Evolutionary conservation across 2,329 filamentous ascomycete genomes (phyloP).

Genomic region (Monosporascus sp.): DNA sequence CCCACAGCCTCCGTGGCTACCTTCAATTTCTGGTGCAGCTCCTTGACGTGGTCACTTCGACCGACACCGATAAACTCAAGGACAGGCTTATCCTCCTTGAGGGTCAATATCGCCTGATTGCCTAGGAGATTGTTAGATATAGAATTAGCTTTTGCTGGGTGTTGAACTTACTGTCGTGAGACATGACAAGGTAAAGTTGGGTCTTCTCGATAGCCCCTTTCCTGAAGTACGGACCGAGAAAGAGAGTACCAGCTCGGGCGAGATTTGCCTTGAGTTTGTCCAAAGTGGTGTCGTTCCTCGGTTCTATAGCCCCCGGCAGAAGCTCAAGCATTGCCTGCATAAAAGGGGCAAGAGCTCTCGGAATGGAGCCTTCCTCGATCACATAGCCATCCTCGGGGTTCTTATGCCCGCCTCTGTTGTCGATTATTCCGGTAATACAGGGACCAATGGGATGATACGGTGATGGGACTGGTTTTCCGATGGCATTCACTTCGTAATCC

Average conservation of each 20-base stretch:
- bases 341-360: slow-evolving; percentile 49
- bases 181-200: slow-evolving; percentile 63
- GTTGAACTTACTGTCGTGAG: slow-evolving; percentile 49
- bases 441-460: slow-evolving; percentile 53
- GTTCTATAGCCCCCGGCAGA: slow-evolving; percentile 41
- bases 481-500: slow-evolving; percentile 49
- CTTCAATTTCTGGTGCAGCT: slow-evolving; percentile 47
- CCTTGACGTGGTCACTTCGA: slow-evolving; percentile 48
- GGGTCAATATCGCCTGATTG: slow-evolving; percentile 54
- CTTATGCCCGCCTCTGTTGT: slow-evolving; percentile 46
- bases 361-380: slow-evolving; percentile 59
- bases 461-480: slow-evolving; percentile 47
- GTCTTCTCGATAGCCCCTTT: slow-evolving; percentile 55
- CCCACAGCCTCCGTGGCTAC: slow-evolving; percentile 54
- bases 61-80: slow-evolving; percentile 58
- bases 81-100: slow-evolving; percentile 55
- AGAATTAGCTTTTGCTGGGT: neutral
- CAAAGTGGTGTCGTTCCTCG: slow-evolving; percentile 32
- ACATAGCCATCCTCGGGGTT: slow-evolving; percentile 59
- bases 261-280: slow-evolving; percentile 41
- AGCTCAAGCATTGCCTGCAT: slow-evolving; percentile 54
- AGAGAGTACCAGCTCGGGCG: slow-evolving; percentile 45
- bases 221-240: slow-evolving; percentile 54
- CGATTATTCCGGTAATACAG: slow-evolving; percentile 59
- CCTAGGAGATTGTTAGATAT: slow-evolving; percentile 21